phyloP scores from a whole-genome alignment of 768 basidiomycete species.

The Coprinopsis cinerea region DNA sequence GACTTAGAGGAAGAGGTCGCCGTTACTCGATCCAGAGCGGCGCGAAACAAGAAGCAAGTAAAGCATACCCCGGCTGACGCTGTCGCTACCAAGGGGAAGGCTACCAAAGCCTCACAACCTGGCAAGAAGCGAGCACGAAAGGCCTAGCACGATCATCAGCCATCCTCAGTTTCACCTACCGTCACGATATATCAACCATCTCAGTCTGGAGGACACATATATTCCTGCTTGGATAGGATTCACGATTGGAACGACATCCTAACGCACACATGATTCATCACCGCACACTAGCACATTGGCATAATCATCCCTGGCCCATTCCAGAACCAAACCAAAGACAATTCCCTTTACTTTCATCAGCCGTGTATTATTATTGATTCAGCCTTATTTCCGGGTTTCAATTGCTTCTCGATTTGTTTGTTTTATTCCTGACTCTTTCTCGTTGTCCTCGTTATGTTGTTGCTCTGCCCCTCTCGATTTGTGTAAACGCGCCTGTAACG shows the following conservation, averaged over 20 bases:
- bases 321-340: too few species aligned
- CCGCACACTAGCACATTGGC: neutral
- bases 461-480: neutral
- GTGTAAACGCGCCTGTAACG: neutral
- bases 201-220: too few species aligned
- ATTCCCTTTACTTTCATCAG: too few species aligned
- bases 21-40: neutral
- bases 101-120: neutral
- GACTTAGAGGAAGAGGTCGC: neutral
- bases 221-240: neutral
- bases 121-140: constrained; percentile 7
- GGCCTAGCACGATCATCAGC: neutral
- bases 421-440: neutral
- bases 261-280: neutral
- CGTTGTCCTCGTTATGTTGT: constrained; percentile 4
- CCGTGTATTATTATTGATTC: too few species aligned
- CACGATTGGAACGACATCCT: neutral
- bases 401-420: neutral
- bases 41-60: constrained; percentile 1
- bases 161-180: neutral
- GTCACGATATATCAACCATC: neutral
- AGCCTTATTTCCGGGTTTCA: too few species aligned
- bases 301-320: too few species aligned
- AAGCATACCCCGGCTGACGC: neutral
- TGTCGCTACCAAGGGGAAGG: neutral